Evolutionary conservation across 2,329 filamentous ascomycete genomes (phyloP).

Genomic region (Phialophora tarda): DNA sequence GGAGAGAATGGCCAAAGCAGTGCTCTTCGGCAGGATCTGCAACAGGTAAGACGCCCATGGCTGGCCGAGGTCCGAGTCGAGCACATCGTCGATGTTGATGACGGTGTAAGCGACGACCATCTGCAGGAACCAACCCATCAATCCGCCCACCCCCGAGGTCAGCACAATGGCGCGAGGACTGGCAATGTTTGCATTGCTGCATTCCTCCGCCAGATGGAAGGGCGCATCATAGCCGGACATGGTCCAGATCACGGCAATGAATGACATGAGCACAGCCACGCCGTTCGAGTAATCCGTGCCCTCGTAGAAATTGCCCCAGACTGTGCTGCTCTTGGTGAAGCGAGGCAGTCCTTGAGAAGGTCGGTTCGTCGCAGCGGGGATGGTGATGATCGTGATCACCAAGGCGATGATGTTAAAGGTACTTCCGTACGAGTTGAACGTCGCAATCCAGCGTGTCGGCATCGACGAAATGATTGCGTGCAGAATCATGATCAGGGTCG

Average conservation of each 20-base stretch:
- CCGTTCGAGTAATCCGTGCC: slow-evolving; percentile 71
- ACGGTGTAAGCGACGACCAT: slow-evolving; percentile 75
- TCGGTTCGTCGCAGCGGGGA: slow-evolving; percentile 64
- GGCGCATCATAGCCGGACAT: slow-evolving; percentile 70
- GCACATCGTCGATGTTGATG: slow-evolving; percentile 63
- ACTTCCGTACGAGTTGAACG: slow-evolving; percentile 72
- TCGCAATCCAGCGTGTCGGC: slow-evolving; percentile 72
- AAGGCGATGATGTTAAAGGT: slow-evolving; percentile 73
- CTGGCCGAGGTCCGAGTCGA: slow-evolving; percentile 68
- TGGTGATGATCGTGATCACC: slow-evolving; percentile 69
- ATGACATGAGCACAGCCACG: slow-evolving; percentile 72
- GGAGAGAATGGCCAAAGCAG: slow-evolving; percentile 66
- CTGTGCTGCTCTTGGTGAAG: slow-evolving; percentile 63
- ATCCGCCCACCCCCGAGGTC: slow-evolving; percentile 68
- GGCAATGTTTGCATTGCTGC: slow-evolving; percentile 73
- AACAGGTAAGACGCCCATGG: slow-evolving; percentile 73
- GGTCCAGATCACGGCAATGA: slow-evolving; percentile 73
- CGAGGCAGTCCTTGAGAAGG: slow-evolving; percentile 60
- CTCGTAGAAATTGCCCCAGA: slow-evolving; percentile 70
- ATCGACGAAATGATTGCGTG: slow-evolving; percentile 71
- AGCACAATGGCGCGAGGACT: slow-evolving; percentile 74
- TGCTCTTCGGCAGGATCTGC: slow-evolving; percentile 66
- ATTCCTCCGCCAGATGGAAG: slow-evolving; percentile 77
- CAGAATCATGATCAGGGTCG: slow-evolving; percentile 69
- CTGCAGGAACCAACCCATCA: slow-evolving; percentile 75